phyloP scores from a whole-genome alignment of 169 alveolate species.

The Theileria equi region DNA sequence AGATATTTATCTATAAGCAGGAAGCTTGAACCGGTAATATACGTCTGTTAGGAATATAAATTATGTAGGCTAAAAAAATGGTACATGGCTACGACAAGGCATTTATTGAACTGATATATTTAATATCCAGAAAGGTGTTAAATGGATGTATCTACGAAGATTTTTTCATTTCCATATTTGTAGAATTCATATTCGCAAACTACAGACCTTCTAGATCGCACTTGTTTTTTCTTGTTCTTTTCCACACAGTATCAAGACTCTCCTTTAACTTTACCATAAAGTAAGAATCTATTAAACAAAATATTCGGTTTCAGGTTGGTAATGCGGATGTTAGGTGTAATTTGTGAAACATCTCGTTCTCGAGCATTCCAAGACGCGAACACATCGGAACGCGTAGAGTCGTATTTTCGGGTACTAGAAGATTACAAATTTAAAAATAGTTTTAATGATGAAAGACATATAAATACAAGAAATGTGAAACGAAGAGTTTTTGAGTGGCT shows the following conservation, averaged over 20 bases:
- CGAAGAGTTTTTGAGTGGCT: too few relatives aligned
- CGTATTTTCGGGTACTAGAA: too few relatives aligned
- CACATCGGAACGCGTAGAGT: too few relatives aligned
- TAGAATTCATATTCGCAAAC: slow-evolving; percentile 45
- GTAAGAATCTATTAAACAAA: not conserved
- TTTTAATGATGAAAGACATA: too few relatives aligned
- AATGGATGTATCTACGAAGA: slow-evolving; percentile 34
- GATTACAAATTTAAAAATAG: too few relatives aligned
- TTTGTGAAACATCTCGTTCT: slow-evolving; percentile 6
- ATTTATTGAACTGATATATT: not conserved
- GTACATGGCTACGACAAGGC: too few relatives aligned
- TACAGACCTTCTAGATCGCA: slow-evolving; percentile 20
- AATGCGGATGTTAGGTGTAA: not conserved
- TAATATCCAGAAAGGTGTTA: not conserved
- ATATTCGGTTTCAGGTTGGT: slow-evolving; percentile 3
- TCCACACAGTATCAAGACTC: slow-evolving; percentile 12
- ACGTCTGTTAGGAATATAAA: not conserved
- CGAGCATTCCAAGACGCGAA: not conserved
- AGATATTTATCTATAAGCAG: slow-evolving; percentile 2
- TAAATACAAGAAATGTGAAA: too few relatives aligned
- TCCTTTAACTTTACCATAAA: slow-evolving; percentile 42
- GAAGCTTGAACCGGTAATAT: not conserved
- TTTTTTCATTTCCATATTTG: slow-evolving; percentile 47
- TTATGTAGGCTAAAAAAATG: too few relatives aligned
- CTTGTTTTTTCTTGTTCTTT: slow-evolving; percentile 17